Percentiles rank a stretch among this genome's conserved stretches.
Evolutionary conservation across 2,329 filamentous ascomycete species (phyloP).

Genomic region (Sporothrix dimorphospora): DNA sequence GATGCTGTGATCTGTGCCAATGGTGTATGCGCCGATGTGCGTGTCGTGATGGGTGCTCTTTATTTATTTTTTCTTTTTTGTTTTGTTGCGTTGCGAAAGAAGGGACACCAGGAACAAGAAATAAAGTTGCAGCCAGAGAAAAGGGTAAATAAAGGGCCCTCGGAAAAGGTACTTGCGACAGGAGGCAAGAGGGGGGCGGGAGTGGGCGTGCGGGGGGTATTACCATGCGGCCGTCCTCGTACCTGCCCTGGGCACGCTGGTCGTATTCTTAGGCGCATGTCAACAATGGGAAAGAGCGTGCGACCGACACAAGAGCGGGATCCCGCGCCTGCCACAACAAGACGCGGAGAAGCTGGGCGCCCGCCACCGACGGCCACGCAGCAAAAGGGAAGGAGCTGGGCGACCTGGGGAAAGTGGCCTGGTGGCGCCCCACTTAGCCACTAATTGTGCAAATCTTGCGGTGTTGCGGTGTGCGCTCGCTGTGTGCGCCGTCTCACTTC

Average conservation of each 20-base stretch:
- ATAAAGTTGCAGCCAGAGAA: not conserved
- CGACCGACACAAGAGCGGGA: not conserved
- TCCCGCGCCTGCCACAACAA: conserved; percentile 24
- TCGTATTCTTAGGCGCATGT: conserved; percentile 13
- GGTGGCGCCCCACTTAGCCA: not conserved
- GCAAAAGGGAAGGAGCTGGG: not conserved
- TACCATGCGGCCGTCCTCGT: not conserved
- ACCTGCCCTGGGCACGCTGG: not conserved
- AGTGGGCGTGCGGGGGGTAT: not conserved
- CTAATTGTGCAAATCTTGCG: not conserved
- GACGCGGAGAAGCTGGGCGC: conserved; percentile 21
- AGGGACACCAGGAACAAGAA: not conserved
- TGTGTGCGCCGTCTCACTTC: no score
- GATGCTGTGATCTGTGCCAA: not conserved
- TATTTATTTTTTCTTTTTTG: not conserved
- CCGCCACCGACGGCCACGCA: conserved; percentile 3
- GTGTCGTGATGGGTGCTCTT: not conserved
- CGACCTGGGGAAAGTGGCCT: not conserved
- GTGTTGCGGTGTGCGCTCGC: not conserved
- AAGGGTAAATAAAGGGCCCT: conserved; percentile 14
- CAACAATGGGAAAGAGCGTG: conserved; percentile 17
- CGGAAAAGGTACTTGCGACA: conserved; percentile 12
- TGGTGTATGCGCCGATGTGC: conserved; percentile 6
- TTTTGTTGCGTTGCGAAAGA: not conserved
- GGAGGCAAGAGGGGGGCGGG: not conserved